phyloP scores from a whole-genome alignment of 176 grass and related monocot species.

The Bothriochloa decipiens region DNA sequence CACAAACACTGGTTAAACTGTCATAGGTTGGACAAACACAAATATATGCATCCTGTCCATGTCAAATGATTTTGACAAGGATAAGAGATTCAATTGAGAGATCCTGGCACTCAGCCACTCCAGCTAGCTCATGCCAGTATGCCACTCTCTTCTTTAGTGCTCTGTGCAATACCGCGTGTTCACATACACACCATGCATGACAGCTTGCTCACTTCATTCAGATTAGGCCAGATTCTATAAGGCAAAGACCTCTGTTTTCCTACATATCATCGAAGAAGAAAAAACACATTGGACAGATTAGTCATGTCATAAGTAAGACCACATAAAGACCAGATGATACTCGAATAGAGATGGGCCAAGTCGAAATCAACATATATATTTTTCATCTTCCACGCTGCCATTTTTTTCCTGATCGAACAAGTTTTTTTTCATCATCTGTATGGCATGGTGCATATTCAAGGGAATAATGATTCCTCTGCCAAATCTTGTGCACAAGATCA shows the following conservation, averaged over 20 bases:
- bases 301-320: neutral
- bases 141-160: constrained; percentile 15
- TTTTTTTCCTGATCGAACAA: neutral
- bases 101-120: constrained; percentile 13
- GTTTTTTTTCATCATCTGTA: neutral
- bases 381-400: neutral
- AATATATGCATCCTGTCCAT: neutral
- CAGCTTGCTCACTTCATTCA: constrained; percentile 5
- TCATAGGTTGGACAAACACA: neutral
- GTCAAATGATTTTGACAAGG: constrained; percentile 27
- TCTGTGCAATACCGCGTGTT: constrained; percentile 4
- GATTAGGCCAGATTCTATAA: neutral
- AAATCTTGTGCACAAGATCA: constrained; percentile 50
- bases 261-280: too few species aligned
- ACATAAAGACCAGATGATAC: neutral
- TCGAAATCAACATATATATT: neutral
- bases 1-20: neutral
- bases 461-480: constrained; percentile 22
- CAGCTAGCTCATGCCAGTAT: neutral
- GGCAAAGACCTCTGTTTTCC: too few species aligned
- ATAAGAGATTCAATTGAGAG: constrained; percentile 15
- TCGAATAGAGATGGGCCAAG: too few species aligned
- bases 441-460: constrained; percentile 30
- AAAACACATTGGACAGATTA: too few species aligned
- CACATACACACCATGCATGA: neutral